Evolutionary conservation across 192 early-diverging fungal genomes (phyloP).

Genomic region (Thamnidium elegans): DNA sequence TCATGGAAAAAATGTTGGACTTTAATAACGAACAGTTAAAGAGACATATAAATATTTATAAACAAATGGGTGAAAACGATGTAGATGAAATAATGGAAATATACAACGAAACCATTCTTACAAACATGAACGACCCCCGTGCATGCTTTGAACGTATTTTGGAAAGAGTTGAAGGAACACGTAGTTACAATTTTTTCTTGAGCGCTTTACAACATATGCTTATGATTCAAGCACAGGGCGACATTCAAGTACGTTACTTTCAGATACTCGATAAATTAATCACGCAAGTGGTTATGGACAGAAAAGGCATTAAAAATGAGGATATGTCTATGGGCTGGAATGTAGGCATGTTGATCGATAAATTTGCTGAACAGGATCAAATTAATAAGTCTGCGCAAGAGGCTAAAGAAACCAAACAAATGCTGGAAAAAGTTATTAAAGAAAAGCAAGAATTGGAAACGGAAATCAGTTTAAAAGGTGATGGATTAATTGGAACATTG

Average conservation of each 20-base stretch:
- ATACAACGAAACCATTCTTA: constrained; percentile 63
- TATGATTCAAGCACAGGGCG: constrained; percentile 67
- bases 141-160: constrained; percentile 73
- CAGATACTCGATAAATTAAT: constrained; percentile 75
- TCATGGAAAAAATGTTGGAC: constrained; percentile 56
- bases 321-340: constrained; percentile 62
- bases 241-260: constrained; percentile 64
- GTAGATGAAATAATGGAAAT: constrained; percentile 59
- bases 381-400: constrained; percentile 64
- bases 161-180: constrained; percentile 65
- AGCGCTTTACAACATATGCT: constrained; percentile 73
- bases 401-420: constrained; percentile 57
- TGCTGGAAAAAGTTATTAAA: constrained; percentile 62
- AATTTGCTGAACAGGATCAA: constrained; percentile 78
- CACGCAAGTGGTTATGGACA: constrained; percentile 76
- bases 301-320: constrained; percentile 55
- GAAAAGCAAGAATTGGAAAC: constrained; percentile 71
- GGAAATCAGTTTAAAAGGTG: constrained; percentile 61
- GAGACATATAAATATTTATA: constrained; percentile 34
- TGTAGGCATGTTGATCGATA: constrained; percentile 66
- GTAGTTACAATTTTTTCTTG: constrained; percentile 71
- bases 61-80: constrained; percentile 40
- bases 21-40: constrained; percentile 49
- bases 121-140: constrained; percentile 75
- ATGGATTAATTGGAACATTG: constrained; percentile 47